Evolutionary conservation across 495 filamentous ascomycete species (phyloP).

Genomic region (Lentithecium fluviatile): DNA sequence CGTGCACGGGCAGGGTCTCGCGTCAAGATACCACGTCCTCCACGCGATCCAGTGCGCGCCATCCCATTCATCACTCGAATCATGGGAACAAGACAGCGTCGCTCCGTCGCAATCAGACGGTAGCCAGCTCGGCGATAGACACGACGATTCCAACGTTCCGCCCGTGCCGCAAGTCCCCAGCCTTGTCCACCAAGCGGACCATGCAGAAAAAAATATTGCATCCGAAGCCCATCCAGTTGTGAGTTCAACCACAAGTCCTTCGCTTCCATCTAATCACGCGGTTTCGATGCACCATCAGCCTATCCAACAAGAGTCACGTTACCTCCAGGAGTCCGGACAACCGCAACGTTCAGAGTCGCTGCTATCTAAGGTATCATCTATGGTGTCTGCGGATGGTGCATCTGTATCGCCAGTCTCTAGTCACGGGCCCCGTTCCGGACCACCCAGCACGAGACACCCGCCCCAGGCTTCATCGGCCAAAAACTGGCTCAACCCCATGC

Average conservation of each 20-base stretch:
- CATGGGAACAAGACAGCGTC: conserved; percentile 31
- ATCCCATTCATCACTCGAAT: conserved; percentile 28
- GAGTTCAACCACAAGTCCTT: not conserved
- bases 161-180: conserved; percentile 15
- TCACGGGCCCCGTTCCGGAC: conserved; percentile 9
- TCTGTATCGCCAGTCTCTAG: conserved; percentile 19
- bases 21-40: conserved; percentile 27
- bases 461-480: conserved; percentile 8
- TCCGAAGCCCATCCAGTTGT: too few species aligned
- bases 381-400: conserved; percentile 17
- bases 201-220: too few species aligned
- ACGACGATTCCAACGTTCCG: conserved; percentile 9
- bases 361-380: conserved; percentile 28
- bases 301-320: not conserved
- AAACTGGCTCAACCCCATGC: not conserved
- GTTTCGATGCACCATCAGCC: not conserved
- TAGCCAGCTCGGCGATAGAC: conserved; percentile 21
- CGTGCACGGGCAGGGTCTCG: conserved; percentile 2
- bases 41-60: conserved; percentile 29
- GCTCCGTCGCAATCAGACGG: conserved; percentile 29
- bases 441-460: conserved; percentile 11
- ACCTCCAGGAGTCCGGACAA: not conserved
- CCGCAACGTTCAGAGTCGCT: conserved; percentile 23
- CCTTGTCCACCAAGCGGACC: not conserved
- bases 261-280: not conserved